These are phyloP conservation scores for Anaeromyces robustus DNA, from an alignment of 192 early-diverging fungal genomes.

Conservation along the genomic window DNA sequence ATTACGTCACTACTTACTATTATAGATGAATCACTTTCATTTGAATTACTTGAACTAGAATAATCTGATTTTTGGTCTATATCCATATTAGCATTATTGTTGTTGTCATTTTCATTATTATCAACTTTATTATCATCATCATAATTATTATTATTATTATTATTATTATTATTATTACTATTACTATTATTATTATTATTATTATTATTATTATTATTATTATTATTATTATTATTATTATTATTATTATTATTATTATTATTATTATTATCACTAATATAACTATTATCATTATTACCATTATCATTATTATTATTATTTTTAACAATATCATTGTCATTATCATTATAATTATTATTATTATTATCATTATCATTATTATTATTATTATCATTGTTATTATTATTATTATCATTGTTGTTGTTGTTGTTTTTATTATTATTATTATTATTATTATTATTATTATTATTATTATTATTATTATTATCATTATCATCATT, in stretches of 20 bases:
- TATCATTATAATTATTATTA: neutral
- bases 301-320: neutral
- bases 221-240: neutral
- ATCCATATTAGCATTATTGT: no score
- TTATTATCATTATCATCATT: no score
- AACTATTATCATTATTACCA: neutral
- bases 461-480: no score
- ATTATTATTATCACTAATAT: neutral
- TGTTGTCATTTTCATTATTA: no score
- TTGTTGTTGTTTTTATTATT: no score
- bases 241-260: neutral
- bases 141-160: neutral
- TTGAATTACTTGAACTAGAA: no score
- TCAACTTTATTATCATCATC: no score
- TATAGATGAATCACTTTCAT: neutral
- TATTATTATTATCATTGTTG: slow-evolving; percentile 22
- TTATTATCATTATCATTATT: no score
- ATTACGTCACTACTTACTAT: no score
- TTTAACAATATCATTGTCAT: neutral
- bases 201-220: neutral
- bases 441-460: no score
- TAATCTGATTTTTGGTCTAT: no score
- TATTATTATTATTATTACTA: neutral
- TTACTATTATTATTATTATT: neutral
- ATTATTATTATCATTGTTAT: slow-evolving; percentile 8